Base-by-base conservation (phyloP, 768 basidiomycete genomes). In the Pisolithus albus region DNA sequence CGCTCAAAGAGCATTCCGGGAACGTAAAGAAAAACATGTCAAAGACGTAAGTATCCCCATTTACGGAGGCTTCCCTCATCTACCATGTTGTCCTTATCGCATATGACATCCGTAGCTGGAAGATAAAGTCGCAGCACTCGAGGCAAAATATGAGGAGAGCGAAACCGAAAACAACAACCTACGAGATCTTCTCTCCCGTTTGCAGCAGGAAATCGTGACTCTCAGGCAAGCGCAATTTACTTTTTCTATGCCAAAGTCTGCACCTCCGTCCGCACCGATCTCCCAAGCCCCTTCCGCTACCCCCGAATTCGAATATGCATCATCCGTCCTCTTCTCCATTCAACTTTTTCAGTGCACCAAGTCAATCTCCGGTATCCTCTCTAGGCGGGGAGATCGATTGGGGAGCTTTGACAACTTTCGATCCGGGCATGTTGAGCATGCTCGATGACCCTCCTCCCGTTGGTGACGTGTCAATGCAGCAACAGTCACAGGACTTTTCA, bases 11-110 rank as follows among this genome's bases (percentile, higher is more conserved):
- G 95, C 95, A 1, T 99, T 99, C 75, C 76, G 95, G 50, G 96
- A 98, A 69, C 80, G 95, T 55, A 94, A 97, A 70, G 95, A 99
- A 72, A 92, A 90, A 61, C 93, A 96, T 67, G 91, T 98, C 57
- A 92, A 91, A 65, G 93, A 96, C 65, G 93, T 96, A 63, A 73
- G 91, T 77, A 15, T 47, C 11, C 30, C 40, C 37, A 23, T 23
- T 15, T 43, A 23, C 41, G 34, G 4, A 11, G 30, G 34, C 34
- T 37, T 46, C 45, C 30, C n/a, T 16, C 19, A 26, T 9, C 24
- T 11, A 34, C 34, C 34, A 34, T 23, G 24, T 28, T n/a, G 28
- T 34, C 16, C 15, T 46, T 23, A 43, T 43, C 21, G 42, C 42
- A 43, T 28, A 18, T 30, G 16, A 7, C 30, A 26, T 42, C 18